Evolutionary conservation across 2,329 filamentous ascomycete genomes (phyloP), one percentile per base, ranked within the genome.

Genomic region (Plectosphaerella plurivora): DNA sequence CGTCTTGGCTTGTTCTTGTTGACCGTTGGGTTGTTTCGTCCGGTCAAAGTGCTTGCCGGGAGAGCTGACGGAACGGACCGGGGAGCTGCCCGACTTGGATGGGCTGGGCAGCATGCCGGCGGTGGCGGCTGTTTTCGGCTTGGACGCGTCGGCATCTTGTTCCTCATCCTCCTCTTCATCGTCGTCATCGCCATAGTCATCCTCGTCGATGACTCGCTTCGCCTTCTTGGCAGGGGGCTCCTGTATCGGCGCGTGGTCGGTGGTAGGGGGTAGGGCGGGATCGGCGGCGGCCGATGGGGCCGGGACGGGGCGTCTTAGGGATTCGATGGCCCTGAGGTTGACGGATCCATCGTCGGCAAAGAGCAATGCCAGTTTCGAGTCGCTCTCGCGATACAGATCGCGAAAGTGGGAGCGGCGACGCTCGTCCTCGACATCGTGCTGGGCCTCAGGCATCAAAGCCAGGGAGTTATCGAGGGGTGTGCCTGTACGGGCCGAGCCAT

Each of bases 121-220:
- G 56, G 79, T 74, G 61, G 75, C 72, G 61, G 76, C 73, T 48
- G 73, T 73, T 65, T 62, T 80, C 69, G 60, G 78, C 73, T 63
- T 81, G 73, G 56, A 78, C 73, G 59, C 77, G 67, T 59, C 76
- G 73, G 80, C 74, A 59, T 80, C 76, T 57, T 79, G 74, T 71
- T 82, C 74, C 2, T 83, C 79, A 45, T 83, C 86, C 15, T 87
- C 84, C 1, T 89, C 87, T 10, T 87, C 82, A 15, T 90, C 88
- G 42, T 93, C 88, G 53, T 96, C 91, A 62, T 93, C 89, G 59
- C 88, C 89, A 65, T 93, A 92, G 70, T 93, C 87, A 62, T 91
- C 88, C 67, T 93, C 89, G 61, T 91, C 84, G 77, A 93, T 91
- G 66, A 83, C 78, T 63, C 89, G 81, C 68, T 87, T 88, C 46